These are phyloP conservation scores for Alternaria incomplexa DNA, from an alignment of 2,329 filamentous ascomycete species.

Conservation along the genomic window DNA sequence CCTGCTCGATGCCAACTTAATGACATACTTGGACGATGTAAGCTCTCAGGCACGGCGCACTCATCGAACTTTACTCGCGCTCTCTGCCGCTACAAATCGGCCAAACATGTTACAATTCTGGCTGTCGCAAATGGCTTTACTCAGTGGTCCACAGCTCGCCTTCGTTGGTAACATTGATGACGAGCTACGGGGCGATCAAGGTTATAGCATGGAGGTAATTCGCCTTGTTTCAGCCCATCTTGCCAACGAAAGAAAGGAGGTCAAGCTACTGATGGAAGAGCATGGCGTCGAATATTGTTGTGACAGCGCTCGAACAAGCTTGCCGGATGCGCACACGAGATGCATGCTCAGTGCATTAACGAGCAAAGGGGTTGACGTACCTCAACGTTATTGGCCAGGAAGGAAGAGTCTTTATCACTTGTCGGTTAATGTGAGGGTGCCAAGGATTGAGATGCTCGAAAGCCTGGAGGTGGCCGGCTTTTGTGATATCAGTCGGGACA, in stretches of 20 bases:
- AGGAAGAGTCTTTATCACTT: neutral
- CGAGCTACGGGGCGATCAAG: too few relatives aligned
- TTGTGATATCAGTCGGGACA: neutral
- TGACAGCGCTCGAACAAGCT: neutral
- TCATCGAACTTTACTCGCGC: accelerated
- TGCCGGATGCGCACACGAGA: accelerated
- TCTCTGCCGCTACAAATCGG: neutral
- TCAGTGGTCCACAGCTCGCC: too few relatives aligned
- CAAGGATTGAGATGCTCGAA: too few relatives aligned
- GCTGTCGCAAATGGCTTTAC: too few relatives aligned
- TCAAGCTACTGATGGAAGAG: neutral
- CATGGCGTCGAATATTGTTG: neutral
- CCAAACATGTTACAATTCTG: neutral
- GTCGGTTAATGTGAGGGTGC: too few relatives aligned
- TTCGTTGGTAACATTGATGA: too few relatives aligned
- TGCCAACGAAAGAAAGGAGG: too few relatives aligned
- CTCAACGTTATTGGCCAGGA: neutral
- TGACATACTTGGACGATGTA: accelerated
- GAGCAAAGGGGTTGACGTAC: accelerated
- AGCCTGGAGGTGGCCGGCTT: too few relatives aligned
- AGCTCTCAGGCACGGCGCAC: accelerated
- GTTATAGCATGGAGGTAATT: too few relatives aligned
- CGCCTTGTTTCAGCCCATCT: too few relatives aligned
- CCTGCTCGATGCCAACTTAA: neutral
- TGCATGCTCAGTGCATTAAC: neutral